Base-by-base conservation (phyloP, 345 rosid species). In the Gossypium mustelinum region DNA sequence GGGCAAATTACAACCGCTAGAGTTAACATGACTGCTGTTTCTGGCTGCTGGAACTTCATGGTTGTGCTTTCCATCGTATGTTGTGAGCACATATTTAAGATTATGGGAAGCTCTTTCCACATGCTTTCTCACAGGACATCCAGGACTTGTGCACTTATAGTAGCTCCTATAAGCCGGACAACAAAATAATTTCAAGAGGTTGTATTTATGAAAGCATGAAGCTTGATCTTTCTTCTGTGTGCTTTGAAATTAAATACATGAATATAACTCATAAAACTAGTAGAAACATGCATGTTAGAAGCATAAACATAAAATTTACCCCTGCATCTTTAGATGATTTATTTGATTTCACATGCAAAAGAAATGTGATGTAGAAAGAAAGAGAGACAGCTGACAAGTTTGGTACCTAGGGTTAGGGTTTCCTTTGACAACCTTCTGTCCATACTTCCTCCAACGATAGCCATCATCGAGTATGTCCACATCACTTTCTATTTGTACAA, bases 371-470 rank as follows among this genome's bases (percentile, higher is more conserved):
- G 13, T 50, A 57, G 64, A 48, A 41, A 39, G 66, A 41, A 68
- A 72, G 69, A 25, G 17, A 29, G 62, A 51, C 24, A 58, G 41
- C 45, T 67, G 50, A 57, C 43, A 67, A 25, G 25, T 61, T 24
- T 11, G 50, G 57, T 86, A 89, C 94, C 94, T 87, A 17, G 94
- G 94, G 54, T 89, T 89, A 50, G 94, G 91, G 78, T 89, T 89
- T 74, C 93, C 93, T 81, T 86, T 89, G 64, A 89, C 93, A 60
- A 89, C 91, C 75, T 89, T 89, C 80, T 89, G 93, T 3, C 93
- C 93, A 55, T 89, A 89, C 72, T 89, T 89, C 79, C 91, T 80
- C 93, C 94, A 88, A 65, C 92, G 91, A 67, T 88, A 89, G 43
- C 94, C 94, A 59, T 89, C 94, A 59, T 89, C 94, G 8, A 89